phyloP scores from a whole-genome alignment of 768 basidiomycete species.

The Mycena crocata region DNA sequence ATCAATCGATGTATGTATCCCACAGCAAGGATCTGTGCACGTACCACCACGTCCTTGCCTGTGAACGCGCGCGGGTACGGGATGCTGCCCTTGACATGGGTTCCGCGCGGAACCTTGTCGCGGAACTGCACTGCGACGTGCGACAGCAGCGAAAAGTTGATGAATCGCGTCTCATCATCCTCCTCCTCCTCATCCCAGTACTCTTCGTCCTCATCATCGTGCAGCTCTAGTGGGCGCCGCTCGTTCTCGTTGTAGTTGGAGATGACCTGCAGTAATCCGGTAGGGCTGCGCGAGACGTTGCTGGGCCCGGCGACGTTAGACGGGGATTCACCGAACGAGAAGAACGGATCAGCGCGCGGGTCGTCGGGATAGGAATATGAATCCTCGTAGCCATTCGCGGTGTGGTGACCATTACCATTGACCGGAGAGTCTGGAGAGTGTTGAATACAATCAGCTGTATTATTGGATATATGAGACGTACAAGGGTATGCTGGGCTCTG shows the following conservation, averaged over 20 bases:
- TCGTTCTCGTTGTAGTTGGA: slow-evolving; percentile 45
- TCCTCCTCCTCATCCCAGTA: slow-evolving; percentile 75
- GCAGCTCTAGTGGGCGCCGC: slow-evolving; percentile 51
- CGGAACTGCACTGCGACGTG: slow-evolving; percentile 91
- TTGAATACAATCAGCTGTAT: background rate
- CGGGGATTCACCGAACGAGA: slow-evolving; percentile 31
- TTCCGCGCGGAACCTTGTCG: slow-evolving; percentile 89
- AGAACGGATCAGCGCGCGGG: slow-evolving; percentile 29
- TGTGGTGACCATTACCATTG: background rate
- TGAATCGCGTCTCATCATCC: slow-evolving; percentile 78
- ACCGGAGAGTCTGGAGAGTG: background rate
- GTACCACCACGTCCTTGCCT: slow-evolving; percentile 92
- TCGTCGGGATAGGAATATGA: slow-evolving; percentile 21
- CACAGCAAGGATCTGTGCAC: slow-evolving; percentile 42
- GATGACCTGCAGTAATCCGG: slow-evolving; percentile 44
- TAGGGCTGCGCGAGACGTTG: slow-evolving; percentile 34
- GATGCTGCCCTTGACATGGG: slow-evolving; percentile 93
- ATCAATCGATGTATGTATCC: background rate
- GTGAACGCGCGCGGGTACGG: slow-evolving; percentile 93
- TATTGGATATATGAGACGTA: too few relatives aligned
- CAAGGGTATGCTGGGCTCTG: slow-evolving; percentile 5
- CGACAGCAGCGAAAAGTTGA: slow-evolving; percentile 89
- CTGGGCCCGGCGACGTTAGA: slow-evolving; percentile 32
- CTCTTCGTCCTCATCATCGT: slow-evolving; percentile 59
- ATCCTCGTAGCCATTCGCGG: slow-evolving; percentile 19